A percentile compares a stretch with the other conserved stretches of the same genome.
Evolutionary conservation across 1,139 yeast species (phyloP).

Genomic region (Komagataea norvegica): DNA sequence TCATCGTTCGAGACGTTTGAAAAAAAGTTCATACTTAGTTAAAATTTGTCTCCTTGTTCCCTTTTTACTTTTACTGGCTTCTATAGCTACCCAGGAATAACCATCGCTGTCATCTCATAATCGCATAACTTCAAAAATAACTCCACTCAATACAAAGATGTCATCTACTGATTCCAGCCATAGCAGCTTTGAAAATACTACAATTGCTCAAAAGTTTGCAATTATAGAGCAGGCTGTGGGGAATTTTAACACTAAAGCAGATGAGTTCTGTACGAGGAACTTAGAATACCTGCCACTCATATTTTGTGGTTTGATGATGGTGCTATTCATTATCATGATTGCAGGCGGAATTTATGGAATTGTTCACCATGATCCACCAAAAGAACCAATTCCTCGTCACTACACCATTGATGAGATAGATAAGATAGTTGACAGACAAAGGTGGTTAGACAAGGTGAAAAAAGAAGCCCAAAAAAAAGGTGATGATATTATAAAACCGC

Average conservation of each 20-base stretch:
- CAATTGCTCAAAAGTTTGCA: background rate
- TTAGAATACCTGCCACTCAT: background rate
- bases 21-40: no score
- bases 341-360: background rate
- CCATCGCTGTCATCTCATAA: no score
- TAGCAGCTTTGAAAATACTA: no score
- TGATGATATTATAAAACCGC: background rate
- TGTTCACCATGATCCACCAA: background rate
- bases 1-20: no score
- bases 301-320: background rate
- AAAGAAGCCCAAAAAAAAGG: background rate
- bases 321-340: background rate
- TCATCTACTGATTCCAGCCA: background rate
- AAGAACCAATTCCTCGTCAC: background rate
- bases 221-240: background rate
- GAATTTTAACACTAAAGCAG: background rate
- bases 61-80: no score
- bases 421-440: slow-evolving; percentile 1
- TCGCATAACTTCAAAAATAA: no score
- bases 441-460: background rate
- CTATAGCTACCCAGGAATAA: no score
- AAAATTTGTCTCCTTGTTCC: no score
- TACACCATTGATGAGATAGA: background rate
- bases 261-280: background rate
- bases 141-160: no score